These are phyloP conservation scores for Tubosaeta brunneosetosa DNA, from an alignment of 768 basidiomycete species.

Conservation along the genomic window DNA sequence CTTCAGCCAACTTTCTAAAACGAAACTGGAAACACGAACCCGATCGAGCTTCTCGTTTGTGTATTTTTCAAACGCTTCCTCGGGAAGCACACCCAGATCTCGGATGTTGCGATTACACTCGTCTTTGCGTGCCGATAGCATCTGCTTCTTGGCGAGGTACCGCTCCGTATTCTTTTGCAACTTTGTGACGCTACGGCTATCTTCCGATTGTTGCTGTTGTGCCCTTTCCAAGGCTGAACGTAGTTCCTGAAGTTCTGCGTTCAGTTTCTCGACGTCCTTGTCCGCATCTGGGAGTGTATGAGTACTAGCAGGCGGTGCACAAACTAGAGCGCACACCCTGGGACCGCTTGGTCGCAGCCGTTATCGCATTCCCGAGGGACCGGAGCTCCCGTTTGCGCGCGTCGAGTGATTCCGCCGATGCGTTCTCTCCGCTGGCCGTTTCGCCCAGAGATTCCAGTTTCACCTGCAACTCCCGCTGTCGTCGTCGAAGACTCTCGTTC, in stretches of 20 bases:
- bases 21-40: constrained; percentile 41
- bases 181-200: constrained; percentile 78
- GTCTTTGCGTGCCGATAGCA: constrained; percentile 79
- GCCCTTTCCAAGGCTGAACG: constrained; percentile 63
- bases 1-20: neutral
- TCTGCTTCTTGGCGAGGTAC: constrained; percentile 87
- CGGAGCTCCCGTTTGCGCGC: constrained; percentile 64
- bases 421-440: constrained; percentile 48
- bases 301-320: neutral
- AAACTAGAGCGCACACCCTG: constrained; percentile 40
- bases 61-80: constrained; percentile 97
- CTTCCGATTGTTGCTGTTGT: constrained; percentile 81
- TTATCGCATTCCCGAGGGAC: constrained; percentile 61
- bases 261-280: constrained; percentile 62
- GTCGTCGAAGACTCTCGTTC: constrained; percentile 79
- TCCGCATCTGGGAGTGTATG: constrained; percentile 51
- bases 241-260: constrained; percentile 61
- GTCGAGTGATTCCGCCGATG: constrained; percentile 64
- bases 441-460: constrained; percentile 77
- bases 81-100: constrained; percentile 92
- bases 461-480: constrained; percentile 69
- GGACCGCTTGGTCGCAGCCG: constrained; percentile 55
- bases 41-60: constrained; percentile 82
- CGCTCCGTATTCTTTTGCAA: constrained; percentile 96
- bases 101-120: constrained; percentile 95